Conservation (phyloP, 2,329 filamentous ascomycete species). For the Clarireedia sp. region DNA sequence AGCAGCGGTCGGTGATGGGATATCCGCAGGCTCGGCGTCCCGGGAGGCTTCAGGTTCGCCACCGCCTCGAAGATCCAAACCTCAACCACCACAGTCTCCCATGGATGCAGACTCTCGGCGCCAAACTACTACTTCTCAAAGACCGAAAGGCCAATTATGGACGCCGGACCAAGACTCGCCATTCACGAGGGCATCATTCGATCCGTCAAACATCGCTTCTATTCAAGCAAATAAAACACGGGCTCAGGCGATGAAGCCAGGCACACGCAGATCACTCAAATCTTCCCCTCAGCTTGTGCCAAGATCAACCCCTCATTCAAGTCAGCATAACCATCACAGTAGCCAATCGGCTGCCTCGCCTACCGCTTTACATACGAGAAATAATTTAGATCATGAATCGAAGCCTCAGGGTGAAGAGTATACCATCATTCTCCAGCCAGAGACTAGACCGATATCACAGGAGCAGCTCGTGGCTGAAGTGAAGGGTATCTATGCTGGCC, state of each 20-base stretch:
- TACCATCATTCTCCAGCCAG: constrained; percentile 41
- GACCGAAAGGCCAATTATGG: constrained; percentile 24
- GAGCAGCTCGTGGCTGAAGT: constrained; percentile 27
- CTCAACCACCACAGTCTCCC: constrained; percentile 12
- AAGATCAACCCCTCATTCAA: neutral
- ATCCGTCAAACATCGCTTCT: constrained; percentile 26
- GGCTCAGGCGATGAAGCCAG: constrained; percentile 14
- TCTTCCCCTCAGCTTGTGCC: constrained; percentile 5
- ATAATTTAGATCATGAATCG: neutral
- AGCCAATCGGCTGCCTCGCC: neutral
- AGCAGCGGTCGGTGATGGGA: constrained; percentile 24
- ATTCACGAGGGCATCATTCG: constrained; percentile 17
- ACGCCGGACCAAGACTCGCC: constrained; percentile 17
- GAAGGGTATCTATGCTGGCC: constrained; percentile 61
- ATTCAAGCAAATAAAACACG: constrained; percentile 18
- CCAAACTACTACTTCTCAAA: constrained; percentile 10
- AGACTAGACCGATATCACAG: constrained; percentile 35
- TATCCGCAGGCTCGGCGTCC: constrained; percentile 22
- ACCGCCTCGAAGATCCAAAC: constrained; percentile 16
- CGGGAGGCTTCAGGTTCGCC: constrained; percentile 20
- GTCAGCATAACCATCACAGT: constrained; percentile 1
- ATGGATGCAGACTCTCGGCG: constrained; percentile 12
- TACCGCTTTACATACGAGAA: constrained; percentile 1
- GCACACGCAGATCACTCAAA: constrained; percentile 10
- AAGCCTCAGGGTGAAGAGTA: constrained; percentile 51